Base-by-base conservation (phyloP, 2,329 filamentous ascomycete genomes). In the Cladophialophora chaetospira region DNA sequence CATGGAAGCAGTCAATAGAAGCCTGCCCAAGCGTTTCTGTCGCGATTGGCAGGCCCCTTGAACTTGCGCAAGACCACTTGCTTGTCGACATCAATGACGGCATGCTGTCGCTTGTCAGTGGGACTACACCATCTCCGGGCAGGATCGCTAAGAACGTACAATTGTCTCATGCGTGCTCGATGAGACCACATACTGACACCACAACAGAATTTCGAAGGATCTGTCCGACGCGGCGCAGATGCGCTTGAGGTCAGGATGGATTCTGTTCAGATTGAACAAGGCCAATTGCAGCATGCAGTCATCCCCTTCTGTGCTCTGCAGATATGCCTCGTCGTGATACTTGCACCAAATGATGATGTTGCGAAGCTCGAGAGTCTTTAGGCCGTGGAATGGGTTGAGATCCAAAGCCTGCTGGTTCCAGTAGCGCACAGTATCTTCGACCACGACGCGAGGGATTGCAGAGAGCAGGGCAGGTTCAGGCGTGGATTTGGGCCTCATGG, bases 261-360 rank as follows among this genome's bases (percentile, higher is more conserved):
- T 57, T 11, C 61, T 44, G 11, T 47, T 47, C 21, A 63, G 31
- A 21, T 62, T 63, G 55, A 63, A 63, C 38, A 61, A 15, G 2
- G 61, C 53, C 48, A 60, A 47, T 8, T 31, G 47, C 15, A 58
- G 36, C 58, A 61, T 63, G 29, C 33, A 35, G 26, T 61, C 61
- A 35, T 63, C 61, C 11, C 11, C 36, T 8, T 13, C 19, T 5
- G 42, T 5, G 19, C 42, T 44, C 21, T 11, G 23, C 19, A 26
- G 19, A 23, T 13, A 9, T 6, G 19, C 13, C 23, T 44, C 42
- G 13, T 44, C 42, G 19, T 44, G 23, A 26, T 44, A 26, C 23
- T 44, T 26, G 19, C 42, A 26, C 8, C 9, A 13, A 6, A 9
- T 13, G 42, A 5, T n/a, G 42, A 44, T 44, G 23, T 44, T 44